Evolutionary conservation across 148 eudicot species (phyloP).

Genomic region (Chenopodium album): DNA sequence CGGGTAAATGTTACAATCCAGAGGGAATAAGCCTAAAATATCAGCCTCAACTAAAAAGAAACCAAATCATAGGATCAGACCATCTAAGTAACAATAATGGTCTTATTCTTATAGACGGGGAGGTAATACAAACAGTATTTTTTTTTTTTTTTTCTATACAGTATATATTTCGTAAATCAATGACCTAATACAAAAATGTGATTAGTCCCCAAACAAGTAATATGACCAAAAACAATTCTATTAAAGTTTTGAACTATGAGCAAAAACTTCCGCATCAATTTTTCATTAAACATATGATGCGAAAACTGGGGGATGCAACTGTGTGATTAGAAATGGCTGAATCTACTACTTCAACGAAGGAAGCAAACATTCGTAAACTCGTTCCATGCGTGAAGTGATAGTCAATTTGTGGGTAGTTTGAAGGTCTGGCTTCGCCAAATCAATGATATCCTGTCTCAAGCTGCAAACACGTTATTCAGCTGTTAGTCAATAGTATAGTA

Average conservation of each 20-base stretch:
- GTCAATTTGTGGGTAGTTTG: constrained; percentile 62
- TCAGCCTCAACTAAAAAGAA: neutral
- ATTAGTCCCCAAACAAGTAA: neutral
- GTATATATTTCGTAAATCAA: neutral
- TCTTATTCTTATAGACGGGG: neutral
- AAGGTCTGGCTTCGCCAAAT: constrained; percentile 78
- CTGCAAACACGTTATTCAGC: constrained; percentile 36
- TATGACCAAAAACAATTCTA: neutral
- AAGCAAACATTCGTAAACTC: constrained; percentile 89
- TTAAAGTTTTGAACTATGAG: neutral
- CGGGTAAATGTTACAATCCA: too few species aligned
- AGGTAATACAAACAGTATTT: neutral
- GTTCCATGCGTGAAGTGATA: constrained; percentile 78
- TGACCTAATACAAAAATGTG: neutral
- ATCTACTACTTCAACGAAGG: constrained; percentile 46
- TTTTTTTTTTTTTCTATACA: too few species aligned
- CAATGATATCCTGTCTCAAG: constrained; percentile 79
- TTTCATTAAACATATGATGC: neutral
- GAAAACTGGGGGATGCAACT: too few species aligned
- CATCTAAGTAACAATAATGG: neutral
- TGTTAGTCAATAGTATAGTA: neutral
- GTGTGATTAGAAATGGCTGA: neutral
- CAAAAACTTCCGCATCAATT: neutral
- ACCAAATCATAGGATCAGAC: neutral
- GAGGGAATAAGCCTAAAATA: too few species aligned